These are phyloP conservation scores for Exutisphaerella laricina DNA, from an alignment of 2,329 filamentous ascomycete species.

Conservation along the genomic window DNA sequence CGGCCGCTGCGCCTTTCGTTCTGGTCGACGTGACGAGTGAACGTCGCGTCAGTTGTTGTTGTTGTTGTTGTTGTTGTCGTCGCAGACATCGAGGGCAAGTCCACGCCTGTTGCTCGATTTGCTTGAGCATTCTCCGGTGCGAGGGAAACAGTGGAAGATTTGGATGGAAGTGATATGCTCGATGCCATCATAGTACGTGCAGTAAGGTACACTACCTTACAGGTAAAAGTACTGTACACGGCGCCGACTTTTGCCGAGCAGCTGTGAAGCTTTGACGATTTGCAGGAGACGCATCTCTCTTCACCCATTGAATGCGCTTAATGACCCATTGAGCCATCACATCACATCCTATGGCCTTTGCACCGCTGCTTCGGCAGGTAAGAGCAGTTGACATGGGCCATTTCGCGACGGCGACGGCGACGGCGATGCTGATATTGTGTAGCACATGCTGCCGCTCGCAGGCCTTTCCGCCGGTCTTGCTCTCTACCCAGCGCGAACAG, in stretches of 20 bases:
- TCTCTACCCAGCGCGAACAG: conserved; percentile 42
- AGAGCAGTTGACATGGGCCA: too few species aligned
- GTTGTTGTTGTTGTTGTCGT: conserved; percentile 32
- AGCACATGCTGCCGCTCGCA: conserved; percentile 48
- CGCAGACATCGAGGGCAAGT: conserved; percentile 57
- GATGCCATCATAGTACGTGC: conserved; percentile 3
- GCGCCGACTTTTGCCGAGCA: conserved; percentile 5
- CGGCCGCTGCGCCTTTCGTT: conserved; percentile 35
- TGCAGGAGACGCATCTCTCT: too few species aligned
- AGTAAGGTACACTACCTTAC: too few species aligned
- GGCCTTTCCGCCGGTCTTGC: conserved; percentile 42
- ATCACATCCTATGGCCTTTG: conserved; percentile 46
- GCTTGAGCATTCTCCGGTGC: conserved; percentile 37
- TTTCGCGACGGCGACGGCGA: too few species aligned
- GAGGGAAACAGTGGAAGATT: conserved; percentile 3
- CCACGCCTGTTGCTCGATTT: conserved; percentile 48
- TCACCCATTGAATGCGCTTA: too few species aligned
- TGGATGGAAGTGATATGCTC: not conserved
- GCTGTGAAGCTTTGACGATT: conserved; percentile 3
- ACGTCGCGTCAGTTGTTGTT: conserved; percentile 23
- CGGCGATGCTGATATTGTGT: conserved; percentile 21
- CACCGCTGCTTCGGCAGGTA: conserved; percentile 50
- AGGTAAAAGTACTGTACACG: too few species aligned
- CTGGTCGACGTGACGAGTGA: conserved; percentile 27
- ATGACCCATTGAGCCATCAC: conserved; percentile 18